These are phyloP conservation scores for Paecilomyces sp. DNA, from an alignment of 2,329 filamentous ascomycete genomes.

Conservation along the genomic window DNA sequence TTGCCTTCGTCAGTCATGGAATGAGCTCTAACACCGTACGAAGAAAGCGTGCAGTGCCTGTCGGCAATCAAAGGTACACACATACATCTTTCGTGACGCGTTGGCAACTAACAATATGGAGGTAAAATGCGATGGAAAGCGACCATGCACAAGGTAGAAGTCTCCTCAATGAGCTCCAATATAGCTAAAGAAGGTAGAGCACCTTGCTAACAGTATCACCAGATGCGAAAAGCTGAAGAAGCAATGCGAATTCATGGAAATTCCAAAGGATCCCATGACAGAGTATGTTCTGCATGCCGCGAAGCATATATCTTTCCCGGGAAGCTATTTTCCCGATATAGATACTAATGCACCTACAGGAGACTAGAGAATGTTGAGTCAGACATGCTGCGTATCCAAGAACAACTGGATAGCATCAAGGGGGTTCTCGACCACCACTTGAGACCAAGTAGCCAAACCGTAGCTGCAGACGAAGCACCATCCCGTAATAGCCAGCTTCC, in stretches of 20 bases:
- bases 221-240: constrained; percentile 27
- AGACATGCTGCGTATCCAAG: constrained; percentile 21
- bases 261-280: constrained; percentile 21
- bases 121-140: constrained; percentile 31
- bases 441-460: constrained; percentile 1
- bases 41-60: constrained; percentile 26
- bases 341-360: constrained; percentile 10
- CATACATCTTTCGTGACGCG: not conserved
- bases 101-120: constrained; percentile 3
- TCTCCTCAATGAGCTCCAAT: not conserved
- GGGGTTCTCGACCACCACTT: constrained; percentile 10
- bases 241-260: constrained; percentile 29
- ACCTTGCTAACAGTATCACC: not conserved
- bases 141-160: constrained; percentile 27
- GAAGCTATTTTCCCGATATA: not conserved
- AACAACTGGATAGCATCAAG: constrained; percentile 19
- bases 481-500: not conserved
- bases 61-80: constrained; percentile 27
- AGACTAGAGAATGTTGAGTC: constrained; percentile 25
- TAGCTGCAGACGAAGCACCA: constrained; percentile 1
- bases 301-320: not conserved
- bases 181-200: not conserved
- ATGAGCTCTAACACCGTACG: not conserved
- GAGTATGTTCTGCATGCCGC: constrained; percentile 13
- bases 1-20: not conserved